Evolutionary conservation across 208 protist species (phyloP), one percentile per base, ranked within the genome.

Genomic region (Porcisia hertigi): DNA sequence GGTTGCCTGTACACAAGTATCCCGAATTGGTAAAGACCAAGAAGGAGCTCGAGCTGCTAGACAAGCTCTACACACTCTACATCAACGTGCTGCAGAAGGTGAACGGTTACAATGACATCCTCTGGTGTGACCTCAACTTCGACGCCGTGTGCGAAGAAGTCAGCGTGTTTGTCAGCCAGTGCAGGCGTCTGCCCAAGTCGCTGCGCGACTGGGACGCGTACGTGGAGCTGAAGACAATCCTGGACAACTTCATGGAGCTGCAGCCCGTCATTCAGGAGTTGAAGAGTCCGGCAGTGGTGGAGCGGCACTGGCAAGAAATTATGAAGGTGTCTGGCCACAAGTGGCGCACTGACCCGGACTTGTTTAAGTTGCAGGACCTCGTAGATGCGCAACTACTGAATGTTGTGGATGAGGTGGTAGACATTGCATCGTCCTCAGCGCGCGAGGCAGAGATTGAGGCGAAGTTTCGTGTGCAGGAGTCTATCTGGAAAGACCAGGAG

Each of bases 391-490:
- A 98, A 73, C 80, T 98, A 64, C 81, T 99, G 20, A 62, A 69
- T 18, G 85, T 97, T 43, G 80, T 88, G 55, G 97, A 98, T 41
- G 98, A 99, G 77, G 91, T 99, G n/a, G 94, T 98, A 62, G 98
- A 99, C 76, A 98, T 99, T 73, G 93, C 92, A 54, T 95, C 86
- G 71, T 96, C 90, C 71, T 98, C 97, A n/a, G 89, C 90, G 58
- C 98, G 98, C 63, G 98, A 99, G 92, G 87, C 92, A 11, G 96
- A 99, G 75, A 98, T 99, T 49, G 98, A 99, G 86, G 71, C 75
- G 20, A 98, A 98, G 86, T 93, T 98, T 71, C 90, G 92, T 39
- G 75, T 82, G 8, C 91, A 98, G 75, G 94, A 97, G 82, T 87
- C 88, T 2, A 82, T 98, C 6, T 99, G 97, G 97, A 93, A 94